These are phyloP conservation scores for Talaromyces piceae DNA, from an alignment of 2,329 filamentous ascomycete genomes.

Conservation along the genomic window DNA sequence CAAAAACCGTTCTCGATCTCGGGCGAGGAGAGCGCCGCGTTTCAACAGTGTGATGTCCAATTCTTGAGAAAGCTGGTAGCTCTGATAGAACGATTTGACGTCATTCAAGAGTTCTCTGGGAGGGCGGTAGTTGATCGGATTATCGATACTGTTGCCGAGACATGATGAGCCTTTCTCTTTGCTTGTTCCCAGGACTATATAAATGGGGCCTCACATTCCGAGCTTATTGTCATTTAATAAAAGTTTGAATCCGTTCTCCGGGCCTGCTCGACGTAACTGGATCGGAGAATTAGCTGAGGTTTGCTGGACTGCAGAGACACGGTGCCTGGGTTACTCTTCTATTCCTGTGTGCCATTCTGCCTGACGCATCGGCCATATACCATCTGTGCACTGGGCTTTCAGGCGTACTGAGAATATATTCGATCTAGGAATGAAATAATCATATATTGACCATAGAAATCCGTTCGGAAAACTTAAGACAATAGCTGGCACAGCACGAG, in stretches of 20 bases:
- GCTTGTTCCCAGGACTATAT: not conserved
- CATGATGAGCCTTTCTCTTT: not conserved
- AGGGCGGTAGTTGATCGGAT: conserved; percentile 9
- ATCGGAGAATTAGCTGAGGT: not conserved
- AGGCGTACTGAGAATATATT: no score
- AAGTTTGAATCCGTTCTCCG: conserved; percentile 6
- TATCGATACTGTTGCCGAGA: conserved; percentile 7
- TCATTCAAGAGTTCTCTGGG: conserved; percentile 9
- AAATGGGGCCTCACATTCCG: conserved; percentile 4
- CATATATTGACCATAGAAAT: no score
- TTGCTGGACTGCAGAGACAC: not conserved
- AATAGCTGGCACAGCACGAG: not conserved
- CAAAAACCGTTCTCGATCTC: conserved; percentile 3
- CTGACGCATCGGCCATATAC: no score
- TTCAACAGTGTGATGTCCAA: conserved; percentile 9
- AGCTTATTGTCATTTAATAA: conserved; percentile 10
- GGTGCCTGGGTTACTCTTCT: not conserved
- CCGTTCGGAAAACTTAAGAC: no score
- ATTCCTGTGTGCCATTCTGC: not conserved
- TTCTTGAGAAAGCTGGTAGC: conserved; percentile 7
- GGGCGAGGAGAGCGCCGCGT: conserved; percentile 10
- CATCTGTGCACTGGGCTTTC: no score
- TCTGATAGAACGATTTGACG: conserved; percentile 7
- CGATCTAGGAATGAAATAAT: no score
- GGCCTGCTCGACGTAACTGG: conserved; percentile 1